Base-by-base conservation (phyloP, 1,139 yeast genomes). In the Geotrichum reessii region DNA sequence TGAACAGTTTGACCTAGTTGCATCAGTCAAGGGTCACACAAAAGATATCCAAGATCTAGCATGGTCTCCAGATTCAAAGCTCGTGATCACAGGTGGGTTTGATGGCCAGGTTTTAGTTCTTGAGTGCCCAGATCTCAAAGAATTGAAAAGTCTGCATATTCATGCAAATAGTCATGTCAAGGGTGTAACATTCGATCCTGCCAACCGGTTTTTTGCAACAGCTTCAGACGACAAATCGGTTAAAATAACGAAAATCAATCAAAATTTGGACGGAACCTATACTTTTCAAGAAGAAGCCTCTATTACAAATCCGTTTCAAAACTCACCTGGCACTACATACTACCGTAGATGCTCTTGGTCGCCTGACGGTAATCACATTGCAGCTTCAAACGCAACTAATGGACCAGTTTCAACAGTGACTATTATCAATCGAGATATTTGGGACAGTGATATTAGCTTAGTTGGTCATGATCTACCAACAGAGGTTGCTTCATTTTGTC, bases 391-490 rank as follows among this genome's bases (percentile, higher is more conserved):
- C 72, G 97, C 99, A 1, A 90, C 96, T 9, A 93, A 95, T 71
- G 98, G 98, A 0, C 97, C 97, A 0, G 95, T 93, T 0, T 84
- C 96, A 0, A 85, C 97, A 0, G 93, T 91, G 5, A 93, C 92
- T 0, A 83, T 93, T 42, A 84, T 93, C 31, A 87, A 87, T 64
- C 79, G 99, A 73, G 99, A 98, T 28, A 86, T 81, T 56, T 95
- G 99, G 99, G 92, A 86, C 53, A 80, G 91, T 11, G 95, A 89
- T 62, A 80, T 92, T 54, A 86, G 95, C 59, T 78, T 93, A 52
- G 87, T 95, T 53, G 99, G 99, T 0, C 99, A 93, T 69, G 97
- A 92, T 65, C 91, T 96, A 0, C 98, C 99, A 0, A 89, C 96
- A 64, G 99, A 95, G 71, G 98, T 92, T 3, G 92, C 93, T 52